These are phyloP conservation scores for Scutellaria minor DNA, from an alignment of 257 asterid species.

Conservation along the genomic window DNA sequence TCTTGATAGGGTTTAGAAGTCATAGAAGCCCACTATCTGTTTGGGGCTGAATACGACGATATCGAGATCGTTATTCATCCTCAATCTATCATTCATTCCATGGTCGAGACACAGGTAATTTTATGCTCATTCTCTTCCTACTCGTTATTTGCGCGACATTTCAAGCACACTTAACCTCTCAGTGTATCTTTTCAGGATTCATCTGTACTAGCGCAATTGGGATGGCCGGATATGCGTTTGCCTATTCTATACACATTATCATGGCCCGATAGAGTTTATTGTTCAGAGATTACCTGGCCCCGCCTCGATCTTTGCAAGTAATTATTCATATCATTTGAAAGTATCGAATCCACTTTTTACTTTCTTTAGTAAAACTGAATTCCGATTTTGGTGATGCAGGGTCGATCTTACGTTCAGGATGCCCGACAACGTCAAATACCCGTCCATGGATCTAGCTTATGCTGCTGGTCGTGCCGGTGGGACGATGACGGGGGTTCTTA, in stretches of 20 bases:
- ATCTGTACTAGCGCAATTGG: constrained; percentile 87
- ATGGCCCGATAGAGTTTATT: constrained; percentile 89
- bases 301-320: constrained; percentile 99
- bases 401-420: constrained; percentile 78
- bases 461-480: constrained; percentile 99
- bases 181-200: constrained; percentile 65
- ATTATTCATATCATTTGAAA: constrained; percentile 20
- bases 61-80: constrained; percentile 96
- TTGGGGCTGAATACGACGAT: constrained; percentile 89
- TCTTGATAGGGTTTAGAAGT: constrained; percentile 88
- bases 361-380: background rate
- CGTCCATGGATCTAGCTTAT: constrained; percentile 95
- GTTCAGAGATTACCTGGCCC: constrained; percentile 97
- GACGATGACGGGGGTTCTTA: constrained; percentile 98
- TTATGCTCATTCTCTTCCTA: background rate
- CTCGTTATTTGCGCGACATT: background rate
- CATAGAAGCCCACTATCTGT: constrained; percentile 97
- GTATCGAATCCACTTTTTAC: background rate
- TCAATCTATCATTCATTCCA: constrained; percentile 96
- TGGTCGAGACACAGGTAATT: constrained; percentile 91
- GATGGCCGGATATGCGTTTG: constrained; percentile 98
- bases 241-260: constrained; percentile 95
- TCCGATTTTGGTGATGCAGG: constrained; percentile 51
- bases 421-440: constrained; percentile 95
- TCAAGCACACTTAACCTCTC: constrained; percentile 8